Base-by-base conservation (phyloP, 1,284 basidiomycete genomes). In the Vanrija sp. region DNA sequence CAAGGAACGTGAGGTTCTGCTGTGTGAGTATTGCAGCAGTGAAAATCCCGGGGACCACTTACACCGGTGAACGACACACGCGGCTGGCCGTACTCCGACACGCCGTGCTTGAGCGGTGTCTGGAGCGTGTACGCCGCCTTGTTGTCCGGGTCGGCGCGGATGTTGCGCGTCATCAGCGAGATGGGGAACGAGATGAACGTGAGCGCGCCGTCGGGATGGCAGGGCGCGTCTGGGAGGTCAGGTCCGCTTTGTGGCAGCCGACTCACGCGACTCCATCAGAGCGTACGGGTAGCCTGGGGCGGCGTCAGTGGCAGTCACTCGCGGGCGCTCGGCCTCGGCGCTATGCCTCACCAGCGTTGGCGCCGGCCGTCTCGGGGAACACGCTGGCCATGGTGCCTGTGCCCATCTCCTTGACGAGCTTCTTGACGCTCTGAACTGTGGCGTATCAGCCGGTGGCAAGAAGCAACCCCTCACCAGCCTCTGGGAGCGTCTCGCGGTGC, bases 151-250 rank as follows among this genome's bases (percentile, higher is more conserved):
- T 16, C 80, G 76, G 72, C 71, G 7, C 83, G 65, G 52, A 86
- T 80, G 68, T 86, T 86, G 62, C 78, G 78, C 57, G 80, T 81
- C 60, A 84, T 82, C 28, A 80, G 80, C 18, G 84, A 84, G 64
- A 86, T 85, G 15, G 85, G 85, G 62, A 86, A 77, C 61, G 85
- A 80, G 43, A 86, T 75, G 48, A 86, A 79, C 0, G 83, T 80
- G 49, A 86, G 75, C 5, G 83, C 83, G n/a, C 84, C 83, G 62
- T 84, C 82, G 12, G 74, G 58, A 65, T 82, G 78, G 67, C 84
- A 86, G 56, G 74, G 73, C 1, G 83, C 85, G 60, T 76, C 65
- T 66, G 52, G 12, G 43, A 8, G 6, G 53, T 54, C 43, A 52
- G 48, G 8, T 21, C 21, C 21, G 38, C 3, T 29, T 19, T 7